Percentiles rank a stretch among this genome's conserved stretches.
phyloP scores from a whole-genome alignment of 345 rosid genomes.

The Dovyalis caffra region DNA sequence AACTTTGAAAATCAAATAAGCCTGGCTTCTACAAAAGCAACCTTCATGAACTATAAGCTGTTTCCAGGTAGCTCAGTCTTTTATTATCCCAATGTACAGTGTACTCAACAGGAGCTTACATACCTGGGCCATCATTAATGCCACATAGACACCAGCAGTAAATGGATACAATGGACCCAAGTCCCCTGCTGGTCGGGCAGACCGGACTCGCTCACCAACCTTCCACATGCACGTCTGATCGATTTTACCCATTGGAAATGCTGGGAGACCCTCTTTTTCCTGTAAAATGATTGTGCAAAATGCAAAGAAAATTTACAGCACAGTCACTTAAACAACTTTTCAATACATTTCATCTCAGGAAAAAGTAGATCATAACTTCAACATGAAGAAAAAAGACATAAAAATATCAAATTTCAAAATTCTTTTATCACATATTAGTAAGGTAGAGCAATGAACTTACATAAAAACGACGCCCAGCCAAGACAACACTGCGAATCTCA shows the following conservation, averaged over 20 bases:
- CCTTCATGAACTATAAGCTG: not conserved
- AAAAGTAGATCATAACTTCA: not conserved
- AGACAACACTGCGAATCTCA: constrained; percentile 81
- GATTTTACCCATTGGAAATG: constrained; percentile 95
- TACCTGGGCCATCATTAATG: constrained; percentile 98
- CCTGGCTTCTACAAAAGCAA: too few relatives aligned
- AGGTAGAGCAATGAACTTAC: constrained; percentile 45
- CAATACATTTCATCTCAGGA: too few relatives aligned
- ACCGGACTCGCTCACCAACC: constrained; percentile 79
- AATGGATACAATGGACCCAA: constrained; percentile 78
- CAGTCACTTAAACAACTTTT: not conserved
- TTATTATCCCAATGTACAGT: too few relatives aligned
- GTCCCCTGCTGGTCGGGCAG: constrained; percentile 64
- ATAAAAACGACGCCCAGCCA: constrained; percentile 93
- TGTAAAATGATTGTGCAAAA: constrained; percentile 31
- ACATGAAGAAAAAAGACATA: too few relatives aligned
- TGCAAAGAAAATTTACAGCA: not conserved
- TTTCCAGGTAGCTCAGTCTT: not conserved
- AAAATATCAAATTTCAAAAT: too few relatives aligned
- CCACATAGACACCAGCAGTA: constrained; percentile 88
- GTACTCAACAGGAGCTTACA: not conserved
- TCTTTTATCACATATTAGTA: too few relatives aligned
- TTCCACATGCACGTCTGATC: constrained; percentile 98
- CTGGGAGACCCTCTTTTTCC: constrained; percentile 93
- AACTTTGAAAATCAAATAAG: too few relatives aligned